Evolutionary conservation across 768 basidiomycete species (phyloP).

Genomic region (Tylopilus subfusipes): DNA sequence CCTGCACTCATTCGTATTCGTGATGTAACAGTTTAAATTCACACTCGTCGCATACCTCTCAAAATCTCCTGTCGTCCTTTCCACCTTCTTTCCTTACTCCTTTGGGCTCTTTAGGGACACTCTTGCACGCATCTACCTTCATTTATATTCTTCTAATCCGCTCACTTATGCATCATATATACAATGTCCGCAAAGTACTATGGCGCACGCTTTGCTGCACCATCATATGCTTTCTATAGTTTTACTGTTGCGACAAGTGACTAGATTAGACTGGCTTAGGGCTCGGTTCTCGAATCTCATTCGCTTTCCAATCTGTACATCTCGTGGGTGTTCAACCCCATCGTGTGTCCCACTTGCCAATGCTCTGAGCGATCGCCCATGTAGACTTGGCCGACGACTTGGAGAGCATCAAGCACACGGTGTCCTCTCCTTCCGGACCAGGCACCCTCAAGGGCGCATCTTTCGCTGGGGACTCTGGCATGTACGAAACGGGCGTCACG

Average conservation of each 20-base stretch:
- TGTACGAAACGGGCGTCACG: conserved; percentile 47
- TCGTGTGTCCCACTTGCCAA: conserved; percentile 39
- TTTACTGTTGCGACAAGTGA: conserved; percentile 28
- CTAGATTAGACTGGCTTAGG: conserved; percentile 28
- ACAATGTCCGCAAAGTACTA: conserved; percentile 25
- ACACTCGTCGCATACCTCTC: neutral
- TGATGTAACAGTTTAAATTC: conserved; percentile 31
- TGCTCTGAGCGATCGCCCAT: conserved; percentile 47
- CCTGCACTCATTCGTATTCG: conserved; percentile 45
- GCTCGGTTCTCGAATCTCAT: conserved; percentile 21
- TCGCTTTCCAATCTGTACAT: conserved; percentile 40
- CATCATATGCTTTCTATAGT: conserved; percentile 34
- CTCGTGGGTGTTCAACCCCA: conserved; percentile 42
- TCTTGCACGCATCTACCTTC: conserved; percentile 18
- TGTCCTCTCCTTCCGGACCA: conserved; percentile 51
- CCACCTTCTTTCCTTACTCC: conserved; percentile 5
- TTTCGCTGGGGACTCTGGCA: conserved; percentile 31
- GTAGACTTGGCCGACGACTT: conserved; percentile 5
- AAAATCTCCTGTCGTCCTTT: conserved; percentile 6
- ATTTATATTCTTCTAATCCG: conserved; percentile 31
- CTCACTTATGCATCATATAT: conserved; percentile 37
- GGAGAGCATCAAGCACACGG: conserved; percentile 43
- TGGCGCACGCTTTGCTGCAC: conserved; percentile 30
- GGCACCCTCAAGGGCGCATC: conserved; percentile 41
- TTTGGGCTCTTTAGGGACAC: conserved; percentile 11